Evolutionary conservation across 1,139 yeast genomes (phyloP).

Genomic region (Spathaspora sp.): DNA sequence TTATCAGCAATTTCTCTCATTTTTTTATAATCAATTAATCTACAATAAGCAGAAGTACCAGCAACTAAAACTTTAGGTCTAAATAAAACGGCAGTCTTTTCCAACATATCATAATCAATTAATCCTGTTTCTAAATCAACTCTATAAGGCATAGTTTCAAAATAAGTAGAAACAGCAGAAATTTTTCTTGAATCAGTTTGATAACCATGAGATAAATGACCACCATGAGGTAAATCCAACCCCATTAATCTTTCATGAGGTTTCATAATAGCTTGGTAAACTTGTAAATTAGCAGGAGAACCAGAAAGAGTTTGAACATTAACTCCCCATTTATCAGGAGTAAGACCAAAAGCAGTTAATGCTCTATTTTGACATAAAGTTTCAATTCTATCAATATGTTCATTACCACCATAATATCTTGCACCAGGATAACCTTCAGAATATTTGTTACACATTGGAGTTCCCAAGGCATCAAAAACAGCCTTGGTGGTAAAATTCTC

Average conservation of each 20-base stretch:
- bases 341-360: slow-evolving; percentile 75
- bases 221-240: slow-evolving; percentile 95
- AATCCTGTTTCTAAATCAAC: slow-evolving; percentile 88
- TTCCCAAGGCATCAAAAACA: slow-evolving; percentile 94
- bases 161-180: slow-evolving; percentile 93
- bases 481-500: slow-evolving; percentile 97
- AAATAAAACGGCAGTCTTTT: slow-evolving; percentile 82
- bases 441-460: slow-evolving; percentile 92
- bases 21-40: slow-evolving; percentile 91
- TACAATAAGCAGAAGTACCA: slow-evolving; percentile 96
- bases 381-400: slow-evolving; percentile 93
- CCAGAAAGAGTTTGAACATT: slow-evolving; percentile 96
- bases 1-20: slow-evolving; percentile 96
- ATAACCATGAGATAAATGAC: slow-evolving; percentile 97
- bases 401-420: slow-evolving; percentile 87
- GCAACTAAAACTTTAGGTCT: slow-evolving; percentile 96
- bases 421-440: slow-evolving; percentile 90
- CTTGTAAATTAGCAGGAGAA: slow-evolving; percentile 96
- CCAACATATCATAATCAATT: slow-evolving; percentile 93
- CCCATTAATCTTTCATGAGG: slow-evolving; percentile 98
- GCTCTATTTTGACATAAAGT: slow-evolving; percentile 91
- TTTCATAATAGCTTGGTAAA: slow-evolving; percentile 90
- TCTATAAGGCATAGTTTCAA: slow-evolving; percentile 98
- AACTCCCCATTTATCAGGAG: slow-evolving; percentile 93
- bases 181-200: slow-evolving; percentile 95